Evolutionary conservation across 495 filamentous ascomycete genomes (phyloP).

Genomic region (Tuber melanosporum): DNA sequence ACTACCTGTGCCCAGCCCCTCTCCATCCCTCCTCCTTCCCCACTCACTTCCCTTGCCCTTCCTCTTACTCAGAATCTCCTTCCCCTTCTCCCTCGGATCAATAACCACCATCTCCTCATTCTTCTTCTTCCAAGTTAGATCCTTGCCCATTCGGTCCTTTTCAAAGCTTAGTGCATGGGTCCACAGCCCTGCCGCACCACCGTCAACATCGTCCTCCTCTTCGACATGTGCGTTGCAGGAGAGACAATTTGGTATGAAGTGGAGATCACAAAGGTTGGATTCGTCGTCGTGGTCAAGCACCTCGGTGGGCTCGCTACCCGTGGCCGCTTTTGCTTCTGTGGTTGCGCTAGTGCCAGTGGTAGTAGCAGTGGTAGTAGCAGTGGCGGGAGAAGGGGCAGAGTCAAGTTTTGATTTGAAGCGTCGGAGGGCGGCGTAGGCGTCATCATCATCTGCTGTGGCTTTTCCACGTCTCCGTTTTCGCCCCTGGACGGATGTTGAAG

Average conservation of each 20-base stretch:
- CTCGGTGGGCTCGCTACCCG: not conserved
- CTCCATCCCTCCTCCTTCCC: slow-evolving; percentile 49
- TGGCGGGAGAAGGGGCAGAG: slow-evolving; percentile 41
- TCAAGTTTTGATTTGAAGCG: slow-evolving; percentile 60
- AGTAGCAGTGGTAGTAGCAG: slow-evolving; percentile 1
- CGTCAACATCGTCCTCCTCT: slow-evolving; percentile 52
- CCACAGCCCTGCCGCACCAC: slow-evolving; percentile 56
- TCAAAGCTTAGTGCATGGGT: slow-evolving; percentile 72
- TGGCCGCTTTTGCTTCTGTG: not conserved
- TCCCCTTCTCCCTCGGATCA: slow-evolving; percentile 81
- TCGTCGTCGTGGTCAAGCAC: slow-evolving; percentile 55
- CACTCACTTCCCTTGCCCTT: slow-evolving; percentile 47
- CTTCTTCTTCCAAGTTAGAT: slow-evolving; percentile 79
- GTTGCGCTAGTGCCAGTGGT: not conserved
- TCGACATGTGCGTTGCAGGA: slow-evolving; percentile 77
- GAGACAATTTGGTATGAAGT: slow-evolving; percentile 89
- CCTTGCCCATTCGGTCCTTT: slow-evolving; percentile 85
- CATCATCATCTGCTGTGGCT: slow-evolving; percentile 42
- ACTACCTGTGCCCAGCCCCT: slow-evolving; percentile 44
- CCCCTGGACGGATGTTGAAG: slow-evolving; percentile 68
- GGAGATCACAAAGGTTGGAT: slow-evolving; percentile 70
- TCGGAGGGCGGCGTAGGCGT: slow-evolving; percentile 35
- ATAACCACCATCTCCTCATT: slow-evolving; percentile 88
- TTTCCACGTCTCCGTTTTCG: slow-evolving; percentile 64
- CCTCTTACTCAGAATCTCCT: slow-evolving; percentile 61